Evolutionary conservation across 495 filamentous ascomycete genomes (phyloP), one percentile per base, ranked within the genome.

Genomic region (Penicillium paxilli): DNA sequence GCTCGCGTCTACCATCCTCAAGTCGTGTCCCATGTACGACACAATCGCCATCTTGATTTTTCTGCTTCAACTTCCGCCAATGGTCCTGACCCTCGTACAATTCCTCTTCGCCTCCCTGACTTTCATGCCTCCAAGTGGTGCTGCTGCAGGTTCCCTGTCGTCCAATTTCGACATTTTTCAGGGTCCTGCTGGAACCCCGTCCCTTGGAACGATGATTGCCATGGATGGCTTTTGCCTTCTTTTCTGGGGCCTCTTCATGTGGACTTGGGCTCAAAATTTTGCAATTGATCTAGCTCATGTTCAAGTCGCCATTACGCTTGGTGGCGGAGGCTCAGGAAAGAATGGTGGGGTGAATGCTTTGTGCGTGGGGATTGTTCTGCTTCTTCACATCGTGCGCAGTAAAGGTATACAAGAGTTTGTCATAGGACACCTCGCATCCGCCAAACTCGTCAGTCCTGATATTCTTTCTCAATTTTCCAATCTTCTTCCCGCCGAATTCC

Each of bases 41-140:
- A 96, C 94, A 51, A 90, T 99, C 72, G 92, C 94, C 64, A 96
- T 99, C 67, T 81, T 99, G 67, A 97, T 99, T 70, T 88, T 99
- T 67, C 84, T 99, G 51, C 86, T 99, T 64, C 94, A 96, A 69
- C 84, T 96, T n/a, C 92, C 95, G 22, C 90, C 93, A 21, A 90
- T 91, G 60, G 83, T 96, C 50, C 80, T 98, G 54, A 92, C 91
- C 49, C 77, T 91, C 66, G 89, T 96, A 66, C 95, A 99, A 66
- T 86, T 92, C 64, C 81, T 98, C 56, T 99, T 96, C 77, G 92
- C 95, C 44, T 81, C 89, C 47, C 79, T 98, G 59, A 98, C 94
- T 24, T 97, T 96, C 68, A 91, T 96, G 58, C 89, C 91, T 24
- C 89, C 90, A 6, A 83, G 73, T 54, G 76, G 74, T 51, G 69